phyloP scores from a whole-genome alignment of 1,139 yeast species.

The Debaryomyces singareniensis region DNA sequence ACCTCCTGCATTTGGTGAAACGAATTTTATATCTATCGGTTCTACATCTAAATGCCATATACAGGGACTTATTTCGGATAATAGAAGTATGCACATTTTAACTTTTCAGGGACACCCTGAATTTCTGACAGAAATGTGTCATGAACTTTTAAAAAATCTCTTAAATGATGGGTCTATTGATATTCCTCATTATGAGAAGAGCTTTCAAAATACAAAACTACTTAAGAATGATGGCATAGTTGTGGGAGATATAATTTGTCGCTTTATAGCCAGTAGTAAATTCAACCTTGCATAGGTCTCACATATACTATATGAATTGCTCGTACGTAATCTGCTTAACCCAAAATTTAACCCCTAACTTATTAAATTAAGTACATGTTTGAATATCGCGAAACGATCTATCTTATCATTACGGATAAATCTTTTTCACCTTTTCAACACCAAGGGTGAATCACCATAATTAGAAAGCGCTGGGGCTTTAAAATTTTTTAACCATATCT shows the following conservation, averaged over 20 bases:
- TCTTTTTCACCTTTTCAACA: too few relatives aligned
- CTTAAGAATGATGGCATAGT: slow-evolving; percentile 29
- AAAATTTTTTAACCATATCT: too few relatives aligned
- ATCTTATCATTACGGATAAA: too few relatives aligned
- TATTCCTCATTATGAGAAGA: slow-evolving; percentile 18
- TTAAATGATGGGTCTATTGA: slow-evolving; percentile 12
- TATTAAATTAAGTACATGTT: too few relatives aligned
- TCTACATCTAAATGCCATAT: slow-evolving; percentile 46
- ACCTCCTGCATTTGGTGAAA: slow-evolving; percentile 26
- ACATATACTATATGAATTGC: too few relatives aligned
- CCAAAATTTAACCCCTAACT: too few relatives aligned
- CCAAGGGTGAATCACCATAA: too few relatives aligned
- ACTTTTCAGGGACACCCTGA: slow-evolving; percentile 93
- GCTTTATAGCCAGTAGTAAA: slow-evolving; percentile 15
- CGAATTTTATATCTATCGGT: slow-evolving; percentile 41
- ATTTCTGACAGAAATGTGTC: slow-evolving; percentile 38
- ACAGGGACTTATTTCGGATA: slow-evolving; percentile 55
- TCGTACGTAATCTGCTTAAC: too few relatives aligned
- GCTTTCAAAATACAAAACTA: slow-evolving; percentile 20
- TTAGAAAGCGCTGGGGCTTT: too few relatives aligned
- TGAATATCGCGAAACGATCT: too few relatives aligned
- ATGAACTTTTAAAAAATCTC: slow-evolving; percentile 18
- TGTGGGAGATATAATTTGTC: slow-evolving; percentile 26
- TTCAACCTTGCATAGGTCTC: too few relatives aligned
- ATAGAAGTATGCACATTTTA: slow-evolving; percentile 37